Evolutionary conservation across 208 protist genomes (phyloP).

Genomic region (Trypanosoma theileri): DNA sequence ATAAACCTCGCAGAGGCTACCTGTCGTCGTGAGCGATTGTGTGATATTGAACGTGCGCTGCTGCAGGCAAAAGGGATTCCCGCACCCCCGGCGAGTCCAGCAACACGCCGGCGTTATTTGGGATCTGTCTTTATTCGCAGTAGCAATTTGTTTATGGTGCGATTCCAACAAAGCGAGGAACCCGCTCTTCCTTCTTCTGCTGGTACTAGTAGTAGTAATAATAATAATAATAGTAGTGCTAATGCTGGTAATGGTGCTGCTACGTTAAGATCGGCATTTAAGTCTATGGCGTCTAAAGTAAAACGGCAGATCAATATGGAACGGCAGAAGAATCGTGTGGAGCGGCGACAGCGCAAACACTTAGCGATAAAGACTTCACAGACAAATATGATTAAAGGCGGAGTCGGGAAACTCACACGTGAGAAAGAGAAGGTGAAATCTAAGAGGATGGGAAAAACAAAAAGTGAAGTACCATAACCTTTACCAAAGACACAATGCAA

Average conservation of each 20-base stretch:
- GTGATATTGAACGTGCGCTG: conserved; percentile 57
- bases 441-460: conserved; percentile 1
- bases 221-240: background rate
- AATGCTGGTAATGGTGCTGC: conserved; percentile 2
- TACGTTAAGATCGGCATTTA: conserved; percentile 32
- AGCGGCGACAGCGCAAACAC: conserved; percentile 51
- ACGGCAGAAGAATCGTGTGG: conserved; percentile 55
- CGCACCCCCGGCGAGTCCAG: conserved; percentile 33
- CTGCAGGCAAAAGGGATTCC: conserved; percentile 26
- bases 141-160: conserved; percentile 68
- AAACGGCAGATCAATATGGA: conserved; percentile 47
- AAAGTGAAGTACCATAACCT: background rate
- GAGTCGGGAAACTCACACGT: background rate
- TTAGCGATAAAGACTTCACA: background rate
- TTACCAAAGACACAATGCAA: background rate
- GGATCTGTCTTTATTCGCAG: conserved; percentile 73
- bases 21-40: conserved; percentile 52
- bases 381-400: background rate
- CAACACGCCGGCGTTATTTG: conserved; percentile 58
- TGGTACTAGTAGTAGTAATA: background rate
- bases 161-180: conserved; percentile 39
- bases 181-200: background rate
- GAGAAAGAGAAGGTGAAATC: background rate
- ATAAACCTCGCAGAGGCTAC: conserved; percentile 60
- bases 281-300: conserved; percentile 44